These are phyloP conservation scores for Talaromyces proteolyticus DNA, from an alignment of 495 filamentous ascomycete species.

Conservation along the genomic window DNA sequence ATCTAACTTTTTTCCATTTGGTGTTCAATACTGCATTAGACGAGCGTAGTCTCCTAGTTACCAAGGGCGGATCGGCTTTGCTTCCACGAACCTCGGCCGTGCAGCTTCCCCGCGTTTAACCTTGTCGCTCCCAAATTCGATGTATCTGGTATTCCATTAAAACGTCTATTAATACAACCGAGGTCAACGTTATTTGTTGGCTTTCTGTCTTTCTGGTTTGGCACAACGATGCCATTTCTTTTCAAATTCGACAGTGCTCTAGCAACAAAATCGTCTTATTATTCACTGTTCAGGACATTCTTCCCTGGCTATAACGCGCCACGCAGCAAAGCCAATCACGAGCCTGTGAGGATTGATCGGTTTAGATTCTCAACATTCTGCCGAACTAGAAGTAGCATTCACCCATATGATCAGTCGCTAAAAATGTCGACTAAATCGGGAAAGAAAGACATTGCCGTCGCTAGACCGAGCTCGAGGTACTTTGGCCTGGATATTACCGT, in stretches of 20 bases:
- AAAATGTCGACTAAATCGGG: slow-evolving; percentile 10
- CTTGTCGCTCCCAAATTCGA: no score
- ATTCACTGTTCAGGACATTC: neutral
- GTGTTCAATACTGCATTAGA: neutral
- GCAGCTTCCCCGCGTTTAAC: neutral
- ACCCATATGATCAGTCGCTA: slow-evolving; percentile 10
- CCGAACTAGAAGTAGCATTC: slow-evolving; percentile 1
- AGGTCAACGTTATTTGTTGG: neutral
- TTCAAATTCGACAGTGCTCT: neutral
- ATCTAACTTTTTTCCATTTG: no score
- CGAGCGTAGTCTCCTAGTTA: neutral
- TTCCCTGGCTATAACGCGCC: neutral
- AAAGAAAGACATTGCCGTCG: slow-evolving; percentile 18
- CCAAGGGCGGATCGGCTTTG: no score
- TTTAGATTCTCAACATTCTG: neutral
- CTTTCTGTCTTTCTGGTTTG: neutral
- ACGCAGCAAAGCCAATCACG: neutral
- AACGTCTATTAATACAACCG: neutral
- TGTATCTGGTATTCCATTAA: neutral
- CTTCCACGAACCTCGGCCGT: slow-evolving; percentile 4
- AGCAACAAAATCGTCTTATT: neutral
- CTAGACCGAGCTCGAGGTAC: slow-evolving; percentile 33
- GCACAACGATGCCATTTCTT: neutral
- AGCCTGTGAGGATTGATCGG: neutral
- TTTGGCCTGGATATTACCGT: neutral